Conservation (phyloP, 805 yeast genomes). For the Lachancea mirantina region DNA sequence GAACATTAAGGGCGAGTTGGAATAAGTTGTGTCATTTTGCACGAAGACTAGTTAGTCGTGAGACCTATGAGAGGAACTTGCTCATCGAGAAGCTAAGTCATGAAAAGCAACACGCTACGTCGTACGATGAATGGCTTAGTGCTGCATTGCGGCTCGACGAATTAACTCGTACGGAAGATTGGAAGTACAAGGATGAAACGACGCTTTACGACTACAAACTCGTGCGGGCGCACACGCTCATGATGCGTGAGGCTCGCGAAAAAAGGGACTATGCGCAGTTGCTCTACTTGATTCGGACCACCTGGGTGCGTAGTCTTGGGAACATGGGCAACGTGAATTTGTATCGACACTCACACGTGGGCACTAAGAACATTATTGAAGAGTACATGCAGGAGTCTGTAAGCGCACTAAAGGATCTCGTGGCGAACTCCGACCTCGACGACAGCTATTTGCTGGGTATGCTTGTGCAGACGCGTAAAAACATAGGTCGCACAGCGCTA, state of each 20-base stretch:
- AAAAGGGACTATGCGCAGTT: slow-evolving; percentile 52
- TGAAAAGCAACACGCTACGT: slow-evolving; percentile 43
- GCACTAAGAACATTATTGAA: slow-evolving; percentile 79
- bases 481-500: slow-evolving; percentile 89
- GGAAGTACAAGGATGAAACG: slow-evolving; percentile 63
- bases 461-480: slow-evolving; percentile 79
- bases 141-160: slow-evolving; percentile 59
- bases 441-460: slow-evolving; percentile 67
- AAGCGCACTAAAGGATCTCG: slow-evolving; percentile 30
- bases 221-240: slow-evolving; percentile 44
- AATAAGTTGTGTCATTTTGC: slow-evolving; percentile 1
- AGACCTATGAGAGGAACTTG: slow-evolving; percentile 30
- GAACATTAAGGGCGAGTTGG: slow-evolving; percentile 1
- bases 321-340: slow-evolving; percentile 77
- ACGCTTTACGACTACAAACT: slow-evolving; percentile 67
- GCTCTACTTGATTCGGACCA: slow-evolving; percentile 71
- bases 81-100: slow-evolving; percentile 34
- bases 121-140: slow-evolving; percentile 61
- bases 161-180: slow-evolving; percentile 52
- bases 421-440: slow-evolving; percentile 39
- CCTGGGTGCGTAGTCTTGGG: slow-evolving; percentile 79
- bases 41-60: slow-evolving; percentile 11
- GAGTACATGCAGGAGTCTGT: slow-evolving; percentile 78
- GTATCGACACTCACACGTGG: slow-evolving; percentile 72
- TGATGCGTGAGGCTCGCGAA: slow-evolving; percentile 53